Percentiles rank a stretch among this genome's conserved stretches.
Evolutionary conservation across 2,329 filamentous ascomycete genomes (phyloP).

Genomic region (Fusarium newnesense): DNA sequence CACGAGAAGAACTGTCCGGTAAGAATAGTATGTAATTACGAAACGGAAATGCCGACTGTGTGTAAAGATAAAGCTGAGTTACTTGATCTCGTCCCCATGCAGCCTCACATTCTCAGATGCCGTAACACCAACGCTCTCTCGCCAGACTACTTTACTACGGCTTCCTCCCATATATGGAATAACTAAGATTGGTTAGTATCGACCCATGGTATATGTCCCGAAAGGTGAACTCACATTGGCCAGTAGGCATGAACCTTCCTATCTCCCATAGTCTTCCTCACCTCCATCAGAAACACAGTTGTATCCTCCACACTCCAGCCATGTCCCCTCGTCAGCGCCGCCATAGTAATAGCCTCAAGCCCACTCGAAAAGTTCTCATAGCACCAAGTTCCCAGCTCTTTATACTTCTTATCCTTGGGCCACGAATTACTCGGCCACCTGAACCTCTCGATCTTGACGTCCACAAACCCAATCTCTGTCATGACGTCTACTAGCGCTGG

Average conservation of each 20-base stretch:
- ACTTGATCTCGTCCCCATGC: fast-evolving
- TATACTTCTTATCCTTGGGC: neutral
- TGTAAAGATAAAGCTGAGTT: neutral
- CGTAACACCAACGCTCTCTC: neutral
- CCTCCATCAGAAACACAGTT: neutral
- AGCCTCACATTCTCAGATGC: neutral
- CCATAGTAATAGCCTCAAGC: neutral
- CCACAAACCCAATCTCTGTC: neutral
- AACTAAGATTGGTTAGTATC: neutral
- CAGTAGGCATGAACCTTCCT: neutral
- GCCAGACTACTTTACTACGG: neutral
- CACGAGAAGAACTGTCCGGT: neutral
- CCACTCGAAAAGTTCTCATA: neutral
- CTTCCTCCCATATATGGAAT: neutral
- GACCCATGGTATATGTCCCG: no score
- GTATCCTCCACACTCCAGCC: neutral
- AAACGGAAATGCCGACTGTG: neutral
- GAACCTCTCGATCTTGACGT: neutral
- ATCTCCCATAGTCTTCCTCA: neutral
- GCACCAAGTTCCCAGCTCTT: neutral
- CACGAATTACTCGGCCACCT: neutral
- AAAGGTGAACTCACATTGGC: neutral
- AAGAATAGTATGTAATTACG: neutral
- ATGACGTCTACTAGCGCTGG: neutral
- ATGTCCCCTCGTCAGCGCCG: neutral